Percentiles rank a stretch among this genome's conserved stretches.
Conservation (phyloP, 2,329 filamentous ascomycete species). For the Sporothrix curviconia region DNA sequence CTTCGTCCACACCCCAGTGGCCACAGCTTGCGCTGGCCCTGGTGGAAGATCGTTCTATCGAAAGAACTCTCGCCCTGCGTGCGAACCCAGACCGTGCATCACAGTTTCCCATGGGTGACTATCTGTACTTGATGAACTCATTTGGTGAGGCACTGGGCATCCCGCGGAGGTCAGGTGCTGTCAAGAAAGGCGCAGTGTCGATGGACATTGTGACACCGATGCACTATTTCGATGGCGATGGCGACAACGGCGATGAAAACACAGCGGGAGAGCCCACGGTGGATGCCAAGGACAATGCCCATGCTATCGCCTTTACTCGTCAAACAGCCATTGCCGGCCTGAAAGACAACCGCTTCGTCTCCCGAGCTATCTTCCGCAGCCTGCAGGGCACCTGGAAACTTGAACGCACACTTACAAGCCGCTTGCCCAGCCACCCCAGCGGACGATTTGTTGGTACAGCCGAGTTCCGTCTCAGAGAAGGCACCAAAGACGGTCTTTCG, state of each 20-base stretch:
- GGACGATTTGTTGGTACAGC: slow-evolving; percentile 60
- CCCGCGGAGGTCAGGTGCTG: slow-evolving; percentile 27
- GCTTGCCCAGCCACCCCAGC: slow-evolving; percentile 51
- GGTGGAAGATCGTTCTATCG: slow-evolving; percentile 37
- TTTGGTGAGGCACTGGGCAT: slow-evolving; percentile 56
- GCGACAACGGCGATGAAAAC: neutral
- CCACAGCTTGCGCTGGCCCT: slow-evolving; percentile 35
- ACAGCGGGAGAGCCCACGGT: neutral
- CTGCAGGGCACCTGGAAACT: slow-evolving; percentile 65
- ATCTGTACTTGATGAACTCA: slow-evolving; percentile 67
- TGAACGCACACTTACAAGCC: slow-evolving; percentile 48
- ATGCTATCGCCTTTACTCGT: slow-evolving; percentile 32
- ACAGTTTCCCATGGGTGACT: slow-evolving; percentile 82
- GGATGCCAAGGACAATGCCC: slow-evolving; percentile 33
- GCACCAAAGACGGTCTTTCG: slow-evolving; percentile 49
- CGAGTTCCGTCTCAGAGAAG: slow-evolving; percentile 55
- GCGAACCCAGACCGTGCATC: slow-evolving; percentile 40
- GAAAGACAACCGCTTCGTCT: slow-evolving; percentile 46
- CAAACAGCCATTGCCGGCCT: slow-evolving; percentile 36
- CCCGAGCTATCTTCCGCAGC: slow-evolving; percentile 62
- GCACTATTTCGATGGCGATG: slow-evolving; percentile 35
- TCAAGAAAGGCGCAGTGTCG: slow-evolving; percentile 31
- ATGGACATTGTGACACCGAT: slow-evolving; percentile 53
- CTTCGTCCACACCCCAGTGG: slow-evolving; percentile 20
- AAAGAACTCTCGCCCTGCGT: slow-evolving; percentile 45